These are phyloP conservation scores for Yarrowia keelungensis DNA, from an alignment of 805 yeast genomes.

Conservation along the genomic window DNA sequence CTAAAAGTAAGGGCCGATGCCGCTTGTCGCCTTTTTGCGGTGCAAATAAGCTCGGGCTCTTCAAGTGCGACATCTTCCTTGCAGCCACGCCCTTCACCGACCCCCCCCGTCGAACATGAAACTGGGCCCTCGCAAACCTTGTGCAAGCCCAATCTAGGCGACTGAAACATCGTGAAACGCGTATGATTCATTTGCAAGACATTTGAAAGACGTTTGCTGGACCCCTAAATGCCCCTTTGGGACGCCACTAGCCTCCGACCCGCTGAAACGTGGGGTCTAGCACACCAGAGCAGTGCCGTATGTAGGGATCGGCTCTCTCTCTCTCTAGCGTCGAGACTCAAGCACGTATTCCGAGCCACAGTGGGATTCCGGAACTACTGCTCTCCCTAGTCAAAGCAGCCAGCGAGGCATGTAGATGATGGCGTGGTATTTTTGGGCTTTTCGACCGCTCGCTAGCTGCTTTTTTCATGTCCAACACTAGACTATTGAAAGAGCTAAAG, in stretches of 20 bases:
- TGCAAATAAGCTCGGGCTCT: not conserved
- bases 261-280: no score
- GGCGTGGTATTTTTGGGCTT: not conserved
- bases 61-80: constrained; percentile 11
- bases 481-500: not conserved
- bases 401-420: not conserved
- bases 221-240: constrained; percentile 1
- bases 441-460: not conserved
- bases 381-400: not conserved
- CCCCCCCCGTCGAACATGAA: constrained; percentile 12
- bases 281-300: no score
- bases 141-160: not conserved
- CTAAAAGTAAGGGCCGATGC: constrained; percentile 12
- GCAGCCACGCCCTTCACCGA: not conserved
- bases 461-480: not conserved
- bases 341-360: no score
- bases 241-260: not conserved
- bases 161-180: constrained; percentile 10
- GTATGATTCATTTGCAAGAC: constrained; percentile 5
- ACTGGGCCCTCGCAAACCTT: not conserved
- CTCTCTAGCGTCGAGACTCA: no score
- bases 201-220: constrained; percentile 2
- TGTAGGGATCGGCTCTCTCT: no score
- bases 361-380: no score
- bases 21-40: not conserved